phyloP scores from a whole-genome alignment of 345 rosid species.

The Psidium friedrichsthalianum region DNA sequence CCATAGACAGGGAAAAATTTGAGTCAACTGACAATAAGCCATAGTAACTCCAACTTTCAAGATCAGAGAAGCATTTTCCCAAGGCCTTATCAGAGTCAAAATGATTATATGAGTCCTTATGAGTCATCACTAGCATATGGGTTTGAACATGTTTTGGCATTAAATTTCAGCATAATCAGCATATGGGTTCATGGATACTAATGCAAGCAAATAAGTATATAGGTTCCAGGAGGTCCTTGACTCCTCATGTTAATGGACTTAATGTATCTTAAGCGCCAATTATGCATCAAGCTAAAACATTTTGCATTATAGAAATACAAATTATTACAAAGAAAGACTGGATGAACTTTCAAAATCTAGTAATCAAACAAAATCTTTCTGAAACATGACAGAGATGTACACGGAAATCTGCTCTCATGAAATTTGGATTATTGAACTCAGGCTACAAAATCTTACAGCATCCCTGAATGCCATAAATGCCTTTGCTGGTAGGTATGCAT shows the following conservation, averaged over 20 bases:
- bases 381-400: background rate
- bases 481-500: slow-evolving; percentile 74
- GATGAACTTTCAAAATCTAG: background rate
- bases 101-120: background rate
- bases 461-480: slow-evolving; percentile 65
- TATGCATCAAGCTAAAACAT: background rate
- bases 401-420: background rate
- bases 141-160: background rate
- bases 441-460: slow-evolving; percentile 41
- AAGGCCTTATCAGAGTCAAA: background rate
- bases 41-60: background rate
- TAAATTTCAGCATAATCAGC: background rate
- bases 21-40: background rate
- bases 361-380: background rate
- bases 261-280: background rate
- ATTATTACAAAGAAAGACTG: background rate
- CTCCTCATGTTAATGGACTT: background rate
- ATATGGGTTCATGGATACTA: background rate
- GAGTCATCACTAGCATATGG: background rate
- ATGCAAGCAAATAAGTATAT: background rate
- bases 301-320: background rate
- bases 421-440: background rate
- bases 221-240: background rate
- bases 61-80: background rate
- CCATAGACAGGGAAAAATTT: background rate